Percentiles rank a stretch among this genome's conserved stretches.
Evolutionary conservation across 1,139 yeast species (phyloP).

Genomic region (Candida sanyaensis): DNA sequence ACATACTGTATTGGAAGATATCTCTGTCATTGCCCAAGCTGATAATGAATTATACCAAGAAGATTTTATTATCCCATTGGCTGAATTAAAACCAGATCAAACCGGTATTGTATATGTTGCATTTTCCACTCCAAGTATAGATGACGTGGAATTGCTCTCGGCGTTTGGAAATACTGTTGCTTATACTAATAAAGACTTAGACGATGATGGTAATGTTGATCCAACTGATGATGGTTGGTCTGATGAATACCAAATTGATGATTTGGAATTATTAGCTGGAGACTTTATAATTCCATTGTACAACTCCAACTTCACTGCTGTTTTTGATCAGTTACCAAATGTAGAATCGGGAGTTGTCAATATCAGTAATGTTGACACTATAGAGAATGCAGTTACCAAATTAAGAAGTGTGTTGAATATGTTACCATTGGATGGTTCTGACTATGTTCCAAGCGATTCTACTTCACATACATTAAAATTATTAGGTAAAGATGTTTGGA

Average conservation of each 20-base stretch:
- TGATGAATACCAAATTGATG: constrained; percentile 91
- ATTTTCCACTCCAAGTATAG: constrained; percentile 55
- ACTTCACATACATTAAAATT: constrained; percentile 75
- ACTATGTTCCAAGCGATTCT: constrained; percentile 60
- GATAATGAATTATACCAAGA: constrained; percentile 62
- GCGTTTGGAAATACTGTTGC: constrained; percentile 69
- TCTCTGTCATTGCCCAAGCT: constrained; percentile 71
- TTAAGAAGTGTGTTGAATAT: constrained; percentile 67
- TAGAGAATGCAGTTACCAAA: constrained; percentile 40
- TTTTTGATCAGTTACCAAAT: constrained; percentile 68
- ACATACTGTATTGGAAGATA: constrained; percentile 75
- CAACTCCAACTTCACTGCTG: constrained; percentile 72
- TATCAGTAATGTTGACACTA: constrained; percentile 33
- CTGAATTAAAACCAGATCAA: constrained; percentile 67
- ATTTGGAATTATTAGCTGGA: constrained; percentile 73
- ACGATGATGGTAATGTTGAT: constrained; percentile 68
- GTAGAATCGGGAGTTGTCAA: constrained; percentile 34
- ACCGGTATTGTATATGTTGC: constrained; percentile 81
- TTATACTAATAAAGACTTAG: constrained; percentile 81
- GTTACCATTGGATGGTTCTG: constrained; percentile 82
- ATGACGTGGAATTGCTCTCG: constrained; percentile 47
- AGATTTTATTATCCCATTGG: constrained; percentile 74
- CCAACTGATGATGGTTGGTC: constrained; percentile 83
- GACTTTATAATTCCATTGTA: constrained; percentile 81
- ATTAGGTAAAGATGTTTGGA: constrained; percentile 79